Conservation (phyloP, 2,329 filamentous ascomycete species). For the Cephalotrichum gorgonifer region DNA sequence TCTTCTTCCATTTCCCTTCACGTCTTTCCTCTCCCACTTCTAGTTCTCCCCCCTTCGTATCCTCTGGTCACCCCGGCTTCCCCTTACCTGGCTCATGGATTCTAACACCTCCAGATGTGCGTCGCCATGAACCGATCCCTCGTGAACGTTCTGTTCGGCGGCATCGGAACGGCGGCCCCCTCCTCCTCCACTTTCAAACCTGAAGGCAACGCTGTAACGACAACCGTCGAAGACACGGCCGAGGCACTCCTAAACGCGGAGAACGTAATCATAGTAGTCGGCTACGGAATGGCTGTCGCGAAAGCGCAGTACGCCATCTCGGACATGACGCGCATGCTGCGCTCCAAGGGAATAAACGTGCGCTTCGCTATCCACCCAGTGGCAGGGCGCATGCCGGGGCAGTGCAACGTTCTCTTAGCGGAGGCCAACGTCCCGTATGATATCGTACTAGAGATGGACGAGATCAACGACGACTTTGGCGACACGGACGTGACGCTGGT, state of each 20-base stretch:
- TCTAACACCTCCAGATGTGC: conserved; percentile 40
- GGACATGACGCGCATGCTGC: conserved; percentile 65
- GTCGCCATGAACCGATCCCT: conserved; percentile 86
- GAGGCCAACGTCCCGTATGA: conserved; percentile 86
- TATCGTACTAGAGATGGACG: conserved; percentile 89
- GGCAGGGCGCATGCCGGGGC: conserved; percentile 83
- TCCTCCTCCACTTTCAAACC: conserved; percentile 54
- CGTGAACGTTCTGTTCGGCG: conserved; percentile 83
- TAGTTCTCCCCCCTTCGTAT: not conserved
- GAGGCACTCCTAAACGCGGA: conserved; percentile 68
- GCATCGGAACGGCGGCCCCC: conserved; percentile 54
- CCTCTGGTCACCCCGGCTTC: too few relatives aligned
- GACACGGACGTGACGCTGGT: conserved; percentile 82
- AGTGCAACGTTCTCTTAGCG: conserved; percentile 83
- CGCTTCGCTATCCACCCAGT: conserved; percentile 87
- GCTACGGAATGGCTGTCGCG: conserved; percentile 89
- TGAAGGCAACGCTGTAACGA: conserved; percentile 69
- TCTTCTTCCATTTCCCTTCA: not conserved
- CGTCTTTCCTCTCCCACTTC: too few relatives aligned
- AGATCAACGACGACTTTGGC: conserved; percentile 86
- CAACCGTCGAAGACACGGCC: conserved; percentile 69
- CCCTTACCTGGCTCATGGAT: too few relatives aligned
- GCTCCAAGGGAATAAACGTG: conserved; percentile 68
- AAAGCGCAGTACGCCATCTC: conserved; percentile 88
- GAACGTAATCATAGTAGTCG: conserved; percentile 80